phyloP scores from a whole-genome alignment of 768 basidiomycete species.

The Sarcodon sp. region DNA sequence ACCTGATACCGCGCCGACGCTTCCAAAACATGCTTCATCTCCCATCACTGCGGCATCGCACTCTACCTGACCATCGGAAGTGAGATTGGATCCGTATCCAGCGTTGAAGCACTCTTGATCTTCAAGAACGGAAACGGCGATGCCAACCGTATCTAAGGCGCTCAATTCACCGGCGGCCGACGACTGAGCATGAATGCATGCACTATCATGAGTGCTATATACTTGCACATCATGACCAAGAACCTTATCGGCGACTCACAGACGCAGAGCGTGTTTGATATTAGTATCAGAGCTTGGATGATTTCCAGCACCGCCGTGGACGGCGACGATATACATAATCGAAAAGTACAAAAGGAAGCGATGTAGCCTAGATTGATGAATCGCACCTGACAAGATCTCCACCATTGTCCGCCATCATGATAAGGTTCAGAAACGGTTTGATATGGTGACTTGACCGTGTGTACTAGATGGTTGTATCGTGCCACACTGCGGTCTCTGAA shows the following conservation, averaged over 20 bases:
- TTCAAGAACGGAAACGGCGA: slow-evolving; percentile 47
- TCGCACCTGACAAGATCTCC: too few species aligned
- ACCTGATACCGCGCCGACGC: slow-evolving; percentile 67
- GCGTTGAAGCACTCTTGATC: slow-evolving; percentile 61
- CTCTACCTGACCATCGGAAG: slow-evolving; percentile 61
- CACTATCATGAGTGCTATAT: slow-evolving; percentile 20
- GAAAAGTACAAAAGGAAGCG: too few species aligned
- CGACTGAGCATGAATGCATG: slow-evolving; percentile 33
- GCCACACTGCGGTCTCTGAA: too few species aligned
- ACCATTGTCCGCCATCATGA: too few species aligned
- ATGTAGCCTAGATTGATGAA: too few species aligned
- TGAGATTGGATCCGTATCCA: slow-evolving; percentile 72
- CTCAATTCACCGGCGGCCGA: slow-evolving; percentile 8
- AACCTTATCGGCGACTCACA: slow-evolving; percentile 21
- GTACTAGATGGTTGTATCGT: too few species aligned
- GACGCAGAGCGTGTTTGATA: slow-evolving; percentile 42
- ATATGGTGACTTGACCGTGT: too few species aligned
- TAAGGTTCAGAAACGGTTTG: too few species aligned
- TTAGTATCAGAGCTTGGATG: slow-evolving; percentile 26
- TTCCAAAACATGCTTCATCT: slow-evolving; percentile 42
- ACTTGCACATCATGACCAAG: background rate
- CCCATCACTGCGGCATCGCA: slow-evolving; percentile 74
- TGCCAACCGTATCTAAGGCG: slow-evolving; percentile 35
- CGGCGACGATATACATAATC: slow-evolving; percentile 27
- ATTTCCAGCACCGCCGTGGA: slow-evolving; percentile 73